Evolutionary conservation across 1,284 basidiomycete genomes (phyloP).

Genomic region (Ustilago esculenta): DNA sequence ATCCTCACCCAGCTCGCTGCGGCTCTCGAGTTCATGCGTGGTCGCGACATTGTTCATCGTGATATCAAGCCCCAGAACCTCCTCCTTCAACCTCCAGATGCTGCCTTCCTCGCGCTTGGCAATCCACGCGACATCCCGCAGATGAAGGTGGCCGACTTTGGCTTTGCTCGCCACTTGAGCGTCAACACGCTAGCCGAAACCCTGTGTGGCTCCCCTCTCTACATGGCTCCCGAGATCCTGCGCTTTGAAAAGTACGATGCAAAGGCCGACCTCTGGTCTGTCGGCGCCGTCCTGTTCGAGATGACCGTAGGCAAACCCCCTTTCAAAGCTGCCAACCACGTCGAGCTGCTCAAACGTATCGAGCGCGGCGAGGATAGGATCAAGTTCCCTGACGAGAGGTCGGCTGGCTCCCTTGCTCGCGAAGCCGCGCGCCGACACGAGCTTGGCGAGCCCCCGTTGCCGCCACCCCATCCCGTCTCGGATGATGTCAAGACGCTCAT

Average conservation of each 20-base stretch:
- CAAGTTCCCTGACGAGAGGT: constrained; percentile 78
- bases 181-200: constrained; percentile 95
- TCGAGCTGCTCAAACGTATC: constrained; percentile 93
- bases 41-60: constrained; percentile 89
- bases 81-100: constrained; percentile 82
- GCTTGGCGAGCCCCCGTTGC: constrained; percentile 54
- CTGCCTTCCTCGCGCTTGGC: constrained; percentile 80
- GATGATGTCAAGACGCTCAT: constrained; percentile 89
- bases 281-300: constrained; percentile 95
- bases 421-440: constrained; percentile 55
- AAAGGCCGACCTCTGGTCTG: constrained; percentile 97
- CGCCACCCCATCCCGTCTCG: constrained; percentile 72
- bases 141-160: constrained; percentile 82
- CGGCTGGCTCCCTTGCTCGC: constrained; percentile 53
- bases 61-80: constrained; percentile 99
- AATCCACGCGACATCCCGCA: constrained; percentile 78
- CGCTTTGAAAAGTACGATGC: constrained; percentile 98
- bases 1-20: constrained; percentile 94
- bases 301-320: constrained; percentile 93
- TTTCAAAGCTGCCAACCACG: constrained; percentile 93
- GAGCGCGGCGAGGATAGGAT: constrained; percentile 79
- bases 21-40: constrained; percentile 89
- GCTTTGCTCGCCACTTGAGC: constrained; percentile 91
- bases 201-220: constrained; percentile 94
- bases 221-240: constrained; percentile 99